Conservation (phyloP, 31 red algal genomes). For the Asparagopsis taxiformis region DNA sequence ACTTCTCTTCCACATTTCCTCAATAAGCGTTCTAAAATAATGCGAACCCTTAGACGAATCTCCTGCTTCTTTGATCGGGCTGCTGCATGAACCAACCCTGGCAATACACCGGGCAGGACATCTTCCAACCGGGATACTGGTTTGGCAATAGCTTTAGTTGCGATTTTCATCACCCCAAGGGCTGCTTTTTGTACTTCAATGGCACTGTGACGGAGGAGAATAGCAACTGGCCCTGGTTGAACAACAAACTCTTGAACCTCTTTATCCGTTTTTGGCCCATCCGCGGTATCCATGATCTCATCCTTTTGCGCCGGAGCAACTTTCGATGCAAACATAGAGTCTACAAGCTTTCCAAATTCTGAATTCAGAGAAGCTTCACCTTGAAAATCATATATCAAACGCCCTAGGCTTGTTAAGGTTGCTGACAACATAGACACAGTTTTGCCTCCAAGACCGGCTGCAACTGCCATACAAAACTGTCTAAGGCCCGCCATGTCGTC, state of each 20-base stretch:
- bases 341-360: conserved; percentile 33
- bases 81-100: conserved; percentile 58
- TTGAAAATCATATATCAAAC: conserved; percentile 63
- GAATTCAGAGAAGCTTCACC: conserved; percentile 40
- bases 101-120: conserved; percentile 62
- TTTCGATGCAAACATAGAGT: conserved; percentile 53
- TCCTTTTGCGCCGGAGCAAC: conserved; percentile 2
- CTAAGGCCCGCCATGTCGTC: conserved; percentile 31
- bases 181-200: conserved; percentile 75
- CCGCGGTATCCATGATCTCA: conserved; percentile 1
- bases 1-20: conserved; percentile 66
- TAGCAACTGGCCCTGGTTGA: conserved; percentile 58
- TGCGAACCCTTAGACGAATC: conserved; percentile 61
- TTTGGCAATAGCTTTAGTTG: conserved; percentile 41
- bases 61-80: conserved; percentile 75
- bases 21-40: conserved; percentile 76
- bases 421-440: conserved; percentile 72
- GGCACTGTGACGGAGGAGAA: conserved; percentile 63
- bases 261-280: not conserved
- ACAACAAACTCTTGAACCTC: conserved; percentile 2
- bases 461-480: conserved; percentile 46
- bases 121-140: conserved; percentile 33
- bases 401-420: conserved; percentile 58
- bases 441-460: conserved; percentile 66
- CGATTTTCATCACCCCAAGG: conserved; percentile 66